Evolutionary conservation across 169 alveolate species (phyloP), one percentile per base, ranked within the genome.

Genomic region (Perkinsus marinus): DNA sequence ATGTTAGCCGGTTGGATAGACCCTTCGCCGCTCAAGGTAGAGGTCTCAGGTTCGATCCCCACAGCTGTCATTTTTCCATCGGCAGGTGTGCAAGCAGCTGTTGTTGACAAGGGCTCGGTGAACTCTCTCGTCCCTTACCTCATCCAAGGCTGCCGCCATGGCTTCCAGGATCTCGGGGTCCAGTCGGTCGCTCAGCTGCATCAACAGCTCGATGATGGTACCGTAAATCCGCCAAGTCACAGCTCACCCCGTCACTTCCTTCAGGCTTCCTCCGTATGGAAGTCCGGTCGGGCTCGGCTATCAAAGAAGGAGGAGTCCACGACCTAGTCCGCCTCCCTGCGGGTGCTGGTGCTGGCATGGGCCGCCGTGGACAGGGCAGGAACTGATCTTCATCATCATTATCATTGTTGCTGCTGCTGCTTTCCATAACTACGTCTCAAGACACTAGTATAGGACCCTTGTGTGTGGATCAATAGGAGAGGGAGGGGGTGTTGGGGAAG

Each of bases 81-180:
- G 3, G 9, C 22, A 89, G 93, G 93, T 9, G 93, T 92, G 0
- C 68, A 90, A 90, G 93, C 93, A n/a, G 91, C 93, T 10, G 93
- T 92, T 39, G 91, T 92, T 69, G 93, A 92, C 68, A 39, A 92
- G 69, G 93, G 93, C 30, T 57, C 92, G 38, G 68, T 92, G 39
- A 92, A 92, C 68, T 90, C 91, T 39, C 91, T 92, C 46, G 91
- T 92, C 39, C 93, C 93, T 30, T 92, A 92, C 43, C 91, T 92
- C 39, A 36, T 57, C 34, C 93, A 92, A 39, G 68, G 92, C 5
- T 89, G 90, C 39, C n/a, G 92, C n/a, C 92, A 68, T 79, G 93
- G 93, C 19, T 89, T 92, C 68, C 92, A 92, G 43, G 93, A 92
- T 38, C 93, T 92, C 39, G 93, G 93, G 26, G 89, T 92, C 39